These are phyloP conservation scores for Aspergillus niger DNA, from an alignment of 2,329 filamentous ascomycete species.

Conservation along the genomic window DNA sequence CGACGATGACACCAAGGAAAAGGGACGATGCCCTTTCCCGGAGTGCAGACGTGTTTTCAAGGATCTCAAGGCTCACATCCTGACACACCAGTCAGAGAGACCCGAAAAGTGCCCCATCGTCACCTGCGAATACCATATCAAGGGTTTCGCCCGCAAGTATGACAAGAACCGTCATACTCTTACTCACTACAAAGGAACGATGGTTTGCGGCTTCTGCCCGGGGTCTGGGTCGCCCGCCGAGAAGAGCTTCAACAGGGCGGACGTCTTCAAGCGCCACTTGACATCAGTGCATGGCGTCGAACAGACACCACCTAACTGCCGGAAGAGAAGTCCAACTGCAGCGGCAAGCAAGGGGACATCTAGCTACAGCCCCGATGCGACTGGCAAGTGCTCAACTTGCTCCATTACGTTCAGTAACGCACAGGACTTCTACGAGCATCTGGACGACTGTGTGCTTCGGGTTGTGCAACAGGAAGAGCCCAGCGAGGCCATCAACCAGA, in stretches of 20 bases:
- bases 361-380: constrained; percentile 72
- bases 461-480: constrained; percentile 63
- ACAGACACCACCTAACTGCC: constrained; percentile 87
- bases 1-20: constrained; percentile 63
- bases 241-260: constrained; percentile 93
- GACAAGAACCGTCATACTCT: constrained; percentile 94
- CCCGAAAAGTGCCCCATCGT: constrained; percentile 93
- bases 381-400: constrained; percentile 90
- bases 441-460: constrained; percentile 70
- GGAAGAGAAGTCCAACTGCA: constrained; percentile 65
- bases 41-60: constrained; percentile 87
- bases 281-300: constrained; percentile 90
- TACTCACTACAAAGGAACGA: constrained; percentile 95
- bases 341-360: constrained; percentile 64
- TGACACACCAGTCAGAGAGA: constrained; percentile 87
- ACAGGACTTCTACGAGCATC: constrained; percentile 96
- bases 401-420: constrained; percentile 79
- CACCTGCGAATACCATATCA: constrained; percentile 87
- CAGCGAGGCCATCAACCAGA: constrained; percentile 59
- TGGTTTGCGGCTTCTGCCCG: constrained; percentile 94
- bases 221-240: constrained; percentile 84
- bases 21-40: constrained; percentile 74
- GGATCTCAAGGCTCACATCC: constrained; percentile 89
- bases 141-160: constrained; percentile 93
- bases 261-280: constrained; percentile 93